These are phyloP conservation scores for Apostasia shenzhenica DNA, from an alignment of 106 monocot genomes.

Conservation along the genomic window DNA sequence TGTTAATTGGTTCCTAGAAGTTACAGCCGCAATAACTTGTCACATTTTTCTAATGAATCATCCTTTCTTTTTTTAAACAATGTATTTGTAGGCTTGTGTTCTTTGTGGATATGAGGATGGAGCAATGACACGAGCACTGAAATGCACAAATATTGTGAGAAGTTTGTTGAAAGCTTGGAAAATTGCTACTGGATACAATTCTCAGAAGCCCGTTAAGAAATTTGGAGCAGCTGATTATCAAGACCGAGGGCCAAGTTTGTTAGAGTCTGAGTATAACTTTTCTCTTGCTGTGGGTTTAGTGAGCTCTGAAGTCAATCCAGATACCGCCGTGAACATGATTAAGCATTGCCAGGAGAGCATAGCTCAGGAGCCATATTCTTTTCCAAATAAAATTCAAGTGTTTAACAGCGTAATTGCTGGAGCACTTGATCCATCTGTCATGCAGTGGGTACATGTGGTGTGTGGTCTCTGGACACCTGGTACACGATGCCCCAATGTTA, in stretches of 20 bases:
- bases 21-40: too few relatives aligned
- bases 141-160: conserved; percentile 47
- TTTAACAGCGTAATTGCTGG: conserved; percentile 43
- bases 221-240: conserved; percentile 1
- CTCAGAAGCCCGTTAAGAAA: conserved; percentile 10
- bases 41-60: too few relatives aligned
- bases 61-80: too few relatives aligned
- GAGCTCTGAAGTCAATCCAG: conserved; percentile 4
- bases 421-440: conserved; percentile 35
- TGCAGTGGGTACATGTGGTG: conserved; percentile 94
- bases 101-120: conserved; percentile 92
- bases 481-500: conserved; percentile 83
- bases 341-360: neutral
- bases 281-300: conserved; percentile 3
- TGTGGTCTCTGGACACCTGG: conserved; percentile 98
- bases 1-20: too few relatives aligned
- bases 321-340: conserved; percentile 2
- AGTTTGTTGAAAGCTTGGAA: conserved; percentile 60
- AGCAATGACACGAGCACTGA: conserved; percentile 83
- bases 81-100: conserved; percentile 55
- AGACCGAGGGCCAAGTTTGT: conserved; percentile 3
- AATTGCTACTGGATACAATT: conserved; percentile 12
- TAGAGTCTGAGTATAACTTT: conserved; percentile 14
- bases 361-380: neutral
- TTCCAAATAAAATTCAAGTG: conserved; percentile 3